Evolutionary conservation across 139 green algal species (phyloP).

Genomic region (Chlamydomonas sp.): DNA sequence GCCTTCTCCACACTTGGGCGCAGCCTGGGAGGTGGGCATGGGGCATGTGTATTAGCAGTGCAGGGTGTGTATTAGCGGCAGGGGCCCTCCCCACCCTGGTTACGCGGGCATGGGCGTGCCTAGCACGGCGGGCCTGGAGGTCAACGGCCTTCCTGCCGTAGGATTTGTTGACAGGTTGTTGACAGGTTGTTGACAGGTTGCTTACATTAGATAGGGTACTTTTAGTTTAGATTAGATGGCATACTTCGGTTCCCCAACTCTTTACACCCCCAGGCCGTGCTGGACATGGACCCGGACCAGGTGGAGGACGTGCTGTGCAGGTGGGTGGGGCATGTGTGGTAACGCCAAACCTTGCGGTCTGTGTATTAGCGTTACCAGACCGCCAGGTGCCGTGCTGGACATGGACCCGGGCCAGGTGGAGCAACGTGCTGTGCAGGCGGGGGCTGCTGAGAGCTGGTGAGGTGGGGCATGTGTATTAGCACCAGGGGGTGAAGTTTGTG

Average conservation of each 20-base stretch:
- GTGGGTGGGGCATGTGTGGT: conserved; percentile 6
- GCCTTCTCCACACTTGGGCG: too few species aligned
- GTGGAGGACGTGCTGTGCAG: conserved; percentile 67
- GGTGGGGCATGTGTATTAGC: not conserved
- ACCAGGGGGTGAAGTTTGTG: not conserved
- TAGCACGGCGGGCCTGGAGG: too few species aligned
- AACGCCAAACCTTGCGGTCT: too few species aligned
- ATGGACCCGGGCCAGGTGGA: conserved; percentile 74
- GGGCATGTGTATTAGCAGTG: not conserved
- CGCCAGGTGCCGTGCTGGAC: conserved; percentile 62
- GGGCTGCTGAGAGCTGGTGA: not conserved
- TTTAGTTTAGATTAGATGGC: too few species aligned
- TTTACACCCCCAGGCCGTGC: conserved; percentile 57
- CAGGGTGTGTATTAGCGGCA: not conserved
- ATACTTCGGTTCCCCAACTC: too few species aligned
- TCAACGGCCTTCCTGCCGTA: too few species aligned
- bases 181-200: too few species aligned
- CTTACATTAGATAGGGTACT: too few species aligned
- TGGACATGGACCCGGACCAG: conserved; percentile 70
- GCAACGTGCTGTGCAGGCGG: conserved; percentile 51
- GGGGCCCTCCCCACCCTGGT: too few species aligned
- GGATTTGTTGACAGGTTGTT: too few species aligned
- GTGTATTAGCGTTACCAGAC: too few species aligned
- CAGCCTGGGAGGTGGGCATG: not conserved
- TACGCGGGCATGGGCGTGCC: too few species aligned